Evolutionary conservation across 306 rosid genomes (phyloP).

Genomic region (Begonia fuchsioides): DNA sequence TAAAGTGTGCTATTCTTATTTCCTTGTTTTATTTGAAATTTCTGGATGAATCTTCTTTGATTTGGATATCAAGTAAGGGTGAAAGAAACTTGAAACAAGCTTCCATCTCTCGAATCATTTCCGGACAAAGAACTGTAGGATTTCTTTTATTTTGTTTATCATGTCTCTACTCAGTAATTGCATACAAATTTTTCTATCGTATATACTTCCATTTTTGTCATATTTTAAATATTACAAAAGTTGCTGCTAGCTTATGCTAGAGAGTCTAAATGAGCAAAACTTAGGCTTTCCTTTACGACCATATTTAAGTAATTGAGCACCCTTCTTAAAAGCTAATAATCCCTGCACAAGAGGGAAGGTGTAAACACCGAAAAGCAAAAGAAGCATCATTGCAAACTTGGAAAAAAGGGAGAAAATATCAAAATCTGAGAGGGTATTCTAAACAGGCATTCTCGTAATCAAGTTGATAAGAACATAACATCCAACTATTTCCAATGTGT

Average conservation of each 20-base stretch:
- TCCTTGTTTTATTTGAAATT: slow-evolving; percentile 13
- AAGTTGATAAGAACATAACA: no score
- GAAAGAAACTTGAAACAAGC: slow-evolving; percentile 76
- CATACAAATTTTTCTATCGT: slow-evolving; percentile 3
- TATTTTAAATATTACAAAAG: not conserved
- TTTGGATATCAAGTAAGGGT: slow-evolving; percentile 77
- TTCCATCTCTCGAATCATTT: slow-evolving; percentile 72
- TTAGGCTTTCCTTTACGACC: slow-evolving; percentile 99
- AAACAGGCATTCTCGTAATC: no score
- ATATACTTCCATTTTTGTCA: slow-evolving; percentile 5
- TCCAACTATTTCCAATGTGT: no score
- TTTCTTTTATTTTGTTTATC: slow-evolving; percentile 8
- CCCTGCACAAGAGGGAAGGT: slow-evolving; percentile 36
- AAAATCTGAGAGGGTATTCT: no score
- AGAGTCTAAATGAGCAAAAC: slow-evolving; percentile 84
- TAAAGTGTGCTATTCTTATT: slow-evolving; percentile 11
- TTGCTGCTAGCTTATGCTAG: slow-evolving; percentile 44
- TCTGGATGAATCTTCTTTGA: slow-evolving; percentile 77
- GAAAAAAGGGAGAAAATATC: not conserved
- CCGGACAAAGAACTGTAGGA: slow-evolving; percentile 98
- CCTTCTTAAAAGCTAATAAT: slow-evolving; percentile 71
- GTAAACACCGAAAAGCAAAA: not conserved
- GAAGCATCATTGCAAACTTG: no score
- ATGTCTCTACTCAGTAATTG: slow-evolving; percentile 5
- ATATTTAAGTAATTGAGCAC: slow-evolving; percentile 88